Base-by-base conservation (phyloP, 2,329 filamentous ascomycete species). In the Colletotrichum sp. region DNA sequence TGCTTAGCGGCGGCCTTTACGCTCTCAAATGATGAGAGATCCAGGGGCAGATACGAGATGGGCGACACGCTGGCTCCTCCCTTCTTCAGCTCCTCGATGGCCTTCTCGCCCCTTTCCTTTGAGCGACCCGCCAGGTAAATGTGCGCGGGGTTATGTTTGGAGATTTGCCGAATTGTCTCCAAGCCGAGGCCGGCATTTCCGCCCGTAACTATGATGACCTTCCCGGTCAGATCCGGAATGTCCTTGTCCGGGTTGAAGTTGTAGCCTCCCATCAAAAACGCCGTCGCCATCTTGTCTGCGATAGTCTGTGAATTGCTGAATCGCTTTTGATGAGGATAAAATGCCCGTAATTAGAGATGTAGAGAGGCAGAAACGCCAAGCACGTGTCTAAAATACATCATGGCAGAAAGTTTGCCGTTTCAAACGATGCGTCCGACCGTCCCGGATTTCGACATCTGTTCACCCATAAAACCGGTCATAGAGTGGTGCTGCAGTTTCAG, bases 171-270 rank as follows among this genome's bases (percentile, higher is more conserved):
- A 65, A 86, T 80, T 9, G 83, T 83, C 77, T 86, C 83, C 72
- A 82, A 83, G 21, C 86, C 86, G 7, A 87, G 81, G 1, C 86
- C 86, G n/a, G 81, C 78, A 64, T 85, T 87, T 65, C 83, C 84
- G 18, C 85, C 85, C 12, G 84, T 86, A 32, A 86, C 80, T 12
- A 85, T 78, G 21, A 86, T 83, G 28, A 84, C 79, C 69, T 83
- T 85, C n/a, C 81, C 83, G 7, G 78, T 65, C 6, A 85, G 79
- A 39, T 81, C 78, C 2, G 84, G 84, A 28, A 86, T 84, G 52
- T 83, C 82, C 12, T 60, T 68, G 24, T 77, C 71, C 3, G 74
- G 74, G n/a, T 64, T 55, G 68, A 78, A 78, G 32, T 67, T 57
- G 60, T 28, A 16, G 8, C 74, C 70, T 28, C 74, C 70, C 74